phyloP scores from a whole-genome alignment of 805 yeast species.

The Saccharomycodes ludwigii region DNA sequence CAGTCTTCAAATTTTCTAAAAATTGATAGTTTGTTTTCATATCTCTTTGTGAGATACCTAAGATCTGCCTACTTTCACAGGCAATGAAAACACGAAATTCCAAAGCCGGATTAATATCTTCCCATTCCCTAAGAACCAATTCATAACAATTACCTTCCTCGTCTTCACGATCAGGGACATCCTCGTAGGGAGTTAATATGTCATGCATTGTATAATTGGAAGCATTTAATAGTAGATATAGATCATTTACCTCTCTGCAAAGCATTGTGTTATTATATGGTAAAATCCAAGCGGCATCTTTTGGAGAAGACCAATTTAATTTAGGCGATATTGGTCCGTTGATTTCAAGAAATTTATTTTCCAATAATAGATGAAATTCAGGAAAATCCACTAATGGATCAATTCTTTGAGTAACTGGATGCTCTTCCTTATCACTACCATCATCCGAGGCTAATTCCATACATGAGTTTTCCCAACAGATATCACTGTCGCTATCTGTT shows the following conservation, averaged over 20 bases:
- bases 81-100: slow-evolving; percentile 84
- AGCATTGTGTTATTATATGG: slow-evolving; percentile 56
- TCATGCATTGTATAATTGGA: slow-evolving; percentile 86
- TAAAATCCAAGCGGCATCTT: slow-evolving; percentile 87
- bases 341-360: slow-evolving; percentile 30
- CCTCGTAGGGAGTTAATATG: slow-evolving; percentile 56
- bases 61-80: slow-evolving; percentile 35
- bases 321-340: slow-evolving; percentile 70
- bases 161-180: slow-evolving; percentile 24
- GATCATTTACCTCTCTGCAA: slow-evolving; percentile 60
- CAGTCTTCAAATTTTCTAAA: slow-evolving; percentile 38
- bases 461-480: no score
- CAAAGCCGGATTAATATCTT: slow-evolving; percentile 67
- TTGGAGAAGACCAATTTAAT: slow-evolving; percentile 94
- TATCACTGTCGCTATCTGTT: slow-evolving; percentile 54
- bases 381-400: slow-evolving; percentile 42
- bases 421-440: slow-evolving; percentile 16
- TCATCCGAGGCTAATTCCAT: slow-evolving; percentile 33
- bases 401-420: slow-evolving; percentile 9
- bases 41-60: slow-evolving; percentile 81
- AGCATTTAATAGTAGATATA: slow-evolving; percentile 71
- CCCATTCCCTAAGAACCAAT: slow-evolving; percentile 73
- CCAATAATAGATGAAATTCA: slow-evolving; percentile 47
- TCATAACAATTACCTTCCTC: slow-evolving; percentile 33
- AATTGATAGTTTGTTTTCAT: slow-evolving; percentile 63